phyloP scores from a whole-genome alignment of 345 rosid species.

The Linum tenue region DNA sequence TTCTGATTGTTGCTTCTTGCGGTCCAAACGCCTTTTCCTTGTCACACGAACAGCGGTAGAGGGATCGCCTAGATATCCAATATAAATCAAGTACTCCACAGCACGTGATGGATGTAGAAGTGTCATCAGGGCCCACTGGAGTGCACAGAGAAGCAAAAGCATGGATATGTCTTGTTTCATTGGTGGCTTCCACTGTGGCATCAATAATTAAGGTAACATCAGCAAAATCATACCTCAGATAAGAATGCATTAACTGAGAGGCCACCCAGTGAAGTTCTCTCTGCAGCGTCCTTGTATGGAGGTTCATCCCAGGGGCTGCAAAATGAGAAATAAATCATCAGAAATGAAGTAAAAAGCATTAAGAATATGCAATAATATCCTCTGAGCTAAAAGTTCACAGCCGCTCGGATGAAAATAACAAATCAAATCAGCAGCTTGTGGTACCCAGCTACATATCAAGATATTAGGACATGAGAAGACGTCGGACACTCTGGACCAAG shows the following conservation, averaged over 20 bases:
- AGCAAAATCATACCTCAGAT: slow-evolving; percentile 47
- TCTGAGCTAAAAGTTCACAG: not conserved
- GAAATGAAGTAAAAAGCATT: slow-evolving; percentile 9
- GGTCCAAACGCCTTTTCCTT: slow-evolving; percentile 51
- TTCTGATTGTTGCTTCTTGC: slow-evolving; percentile 57
- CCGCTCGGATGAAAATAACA: not conserved
- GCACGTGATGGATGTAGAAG: slow-evolving; percentile 64
- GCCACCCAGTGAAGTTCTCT: slow-evolving; percentile 59
- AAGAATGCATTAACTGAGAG: slow-evolving; percentile 62
- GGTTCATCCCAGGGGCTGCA: slow-evolving; percentile 83
- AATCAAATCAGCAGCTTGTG: not conserved
- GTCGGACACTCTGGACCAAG: not conserved
- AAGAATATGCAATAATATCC: not conserved
- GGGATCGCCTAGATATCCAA: slow-evolving; percentile 51
- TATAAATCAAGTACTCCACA: slow-evolving; percentile 58
- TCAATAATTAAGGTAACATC: not conserved
- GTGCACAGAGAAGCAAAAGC: not conserved
- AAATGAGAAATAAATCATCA: slow-evolving; percentile 11
- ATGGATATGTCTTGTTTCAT: no score
- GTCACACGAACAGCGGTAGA: slow-evolving; percentile 51
- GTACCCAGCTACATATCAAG: not conserved
- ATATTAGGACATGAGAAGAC: not conserved
- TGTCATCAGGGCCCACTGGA: slow-evolving; percentile 94
- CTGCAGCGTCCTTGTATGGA: slow-evolving; percentile 64
- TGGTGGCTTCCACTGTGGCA: not conserved